phyloP scores from a whole-genome alignment of 1,284 basidiomycete genomes.

The Pseudomicrostroma phylloplanum region DNA sequence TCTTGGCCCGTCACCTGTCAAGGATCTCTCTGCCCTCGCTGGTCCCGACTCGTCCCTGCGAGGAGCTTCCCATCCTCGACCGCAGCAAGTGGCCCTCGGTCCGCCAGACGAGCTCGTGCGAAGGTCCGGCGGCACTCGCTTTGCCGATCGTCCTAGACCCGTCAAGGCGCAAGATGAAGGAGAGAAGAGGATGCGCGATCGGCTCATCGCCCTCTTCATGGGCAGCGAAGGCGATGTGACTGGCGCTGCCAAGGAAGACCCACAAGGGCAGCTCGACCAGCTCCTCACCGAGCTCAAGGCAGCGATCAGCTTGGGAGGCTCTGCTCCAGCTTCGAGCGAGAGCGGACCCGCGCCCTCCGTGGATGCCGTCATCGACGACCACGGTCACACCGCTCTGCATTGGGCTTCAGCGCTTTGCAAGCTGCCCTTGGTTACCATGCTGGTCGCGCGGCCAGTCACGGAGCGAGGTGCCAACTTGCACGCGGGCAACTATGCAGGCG shows the following conservation, averaged over 20 bases:
- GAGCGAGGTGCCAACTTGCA: conserved; percentile 44
- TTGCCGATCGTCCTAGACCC: conserved; percentile 42
- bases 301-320: conserved; percentile 61
- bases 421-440: conserved; percentile 36
- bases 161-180: conserved; percentile 34
- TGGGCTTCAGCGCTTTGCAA: conserved; percentile 82
- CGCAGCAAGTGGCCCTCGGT: conserved; percentile 24
- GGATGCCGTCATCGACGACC: conserved; percentile 67
- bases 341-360: conserved; percentile 60
- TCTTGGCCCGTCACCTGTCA: conserved; percentile 38
- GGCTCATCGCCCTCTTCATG: conserved; percentile 41
- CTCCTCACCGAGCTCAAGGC: conserved; percentile 45
- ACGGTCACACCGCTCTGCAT: conserved; percentile 89
- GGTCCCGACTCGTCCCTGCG: conserved; percentile 25
- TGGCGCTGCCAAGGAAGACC: conserved; percentile 16
- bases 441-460: conserved; percentile 58
- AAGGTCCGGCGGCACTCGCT: conserved; percentile 28
- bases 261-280: conserved; percentile 14
- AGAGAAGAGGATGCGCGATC: conserved; percentile 41
- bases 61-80: conserved; percentile 32
- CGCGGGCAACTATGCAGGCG: conserved; percentile 72
- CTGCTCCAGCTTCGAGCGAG: conserved; percentile 59
- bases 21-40: conserved; percentile 43
- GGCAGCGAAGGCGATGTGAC: conserved; percentile 25
- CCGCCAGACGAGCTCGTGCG: conserved; percentile 26